phyloP scores from a whole-genome alignment of 2,329 filamentous ascomycete genomes.

The Aspergillus bombycis region DNA sequence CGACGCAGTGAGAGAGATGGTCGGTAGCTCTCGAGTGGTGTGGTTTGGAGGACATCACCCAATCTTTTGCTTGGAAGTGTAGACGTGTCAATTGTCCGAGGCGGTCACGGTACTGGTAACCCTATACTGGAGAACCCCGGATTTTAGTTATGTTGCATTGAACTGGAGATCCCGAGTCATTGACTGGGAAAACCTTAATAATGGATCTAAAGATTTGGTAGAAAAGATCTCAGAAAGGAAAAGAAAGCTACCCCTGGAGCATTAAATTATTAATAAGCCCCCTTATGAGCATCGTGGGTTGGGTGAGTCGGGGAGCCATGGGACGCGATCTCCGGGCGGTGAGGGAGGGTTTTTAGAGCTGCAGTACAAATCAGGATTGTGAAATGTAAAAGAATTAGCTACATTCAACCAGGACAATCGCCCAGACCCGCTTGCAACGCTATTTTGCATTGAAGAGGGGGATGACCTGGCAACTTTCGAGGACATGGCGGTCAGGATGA shows the following conservation, averaged over 20 bases:
- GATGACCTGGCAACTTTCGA: constrained; percentile 1
- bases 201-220: not conserved
- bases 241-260: not conserved
- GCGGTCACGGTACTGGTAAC: not conserved
- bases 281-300: not conserved
- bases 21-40: not conserved
- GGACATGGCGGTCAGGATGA: constrained; percentile 4
- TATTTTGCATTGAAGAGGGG: not conserved
- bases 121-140: not conserved
- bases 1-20: not conserved
- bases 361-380: not conserved
- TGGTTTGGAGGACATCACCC: constrained; percentile 1
- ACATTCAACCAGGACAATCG: not conserved
- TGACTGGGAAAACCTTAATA: not conserved
- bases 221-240: not conserved
- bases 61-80: not conserved
- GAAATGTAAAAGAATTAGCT: not conserved
- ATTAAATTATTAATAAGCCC: not conserved
- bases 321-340: not conserved
- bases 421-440: not conserved
- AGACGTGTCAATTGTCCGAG: constrained; percentile 3
- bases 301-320: not conserved
- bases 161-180: not conserved
- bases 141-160: not conserved
- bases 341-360: not conserved